A percentile compares a stretch with the other conserved stretches of the same genome.
phyloP scores from a whole-genome alignment of 768 basidiomycete species.

The Pisolithus albus region DNA sequence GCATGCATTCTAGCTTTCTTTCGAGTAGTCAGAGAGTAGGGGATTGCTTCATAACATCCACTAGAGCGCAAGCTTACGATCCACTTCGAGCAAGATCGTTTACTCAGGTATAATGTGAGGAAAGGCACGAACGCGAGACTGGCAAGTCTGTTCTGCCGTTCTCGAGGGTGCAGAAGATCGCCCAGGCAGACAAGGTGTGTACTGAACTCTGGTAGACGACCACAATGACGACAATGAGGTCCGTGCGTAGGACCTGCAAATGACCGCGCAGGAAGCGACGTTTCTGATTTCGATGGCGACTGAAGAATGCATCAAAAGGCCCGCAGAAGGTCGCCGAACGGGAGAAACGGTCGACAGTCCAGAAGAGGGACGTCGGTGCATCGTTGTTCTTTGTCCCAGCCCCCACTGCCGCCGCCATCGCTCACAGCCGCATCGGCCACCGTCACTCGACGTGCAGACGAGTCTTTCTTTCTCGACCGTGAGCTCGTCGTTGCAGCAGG shows the following conservation, averaged over 20 bases:
- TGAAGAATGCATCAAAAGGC: constrained; percentile 77
- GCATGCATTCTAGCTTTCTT: constrained; percentile 54
- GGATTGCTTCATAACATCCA: too few species aligned
- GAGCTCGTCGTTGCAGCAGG: constrained; percentile 40
- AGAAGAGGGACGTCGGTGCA: constrained; percentile 74
- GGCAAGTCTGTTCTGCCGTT: constrained; percentile 76
- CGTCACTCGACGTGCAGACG: constrained; percentile 60
- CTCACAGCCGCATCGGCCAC: constrained; percentile 37
- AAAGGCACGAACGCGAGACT: constrained; percentile 29
- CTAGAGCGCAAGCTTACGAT: constrained; percentile 40
- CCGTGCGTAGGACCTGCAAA: constrained; percentile 57
- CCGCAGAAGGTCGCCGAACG: constrained; percentile 62
- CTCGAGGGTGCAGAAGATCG: constrained; percentile 72
- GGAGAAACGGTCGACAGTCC: constrained; percentile 69
- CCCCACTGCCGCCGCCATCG: neutral
- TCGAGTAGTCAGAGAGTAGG: neutral
- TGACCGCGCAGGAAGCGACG: constrained; percentile 69
- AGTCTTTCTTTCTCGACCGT: constrained; percentile 79
- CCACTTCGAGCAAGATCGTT: constrained; percentile 44
- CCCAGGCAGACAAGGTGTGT: constrained; percentile 78
- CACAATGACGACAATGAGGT: neutral
- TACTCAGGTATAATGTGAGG: too few species aligned
- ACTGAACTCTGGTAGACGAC: neutral
- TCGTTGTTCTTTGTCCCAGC: constrained; percentile 2
- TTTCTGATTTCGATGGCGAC: constrained; percentile 78